Conservation (phyloP, 345 rosid species). For the Linum usitatissimum region DNA sequence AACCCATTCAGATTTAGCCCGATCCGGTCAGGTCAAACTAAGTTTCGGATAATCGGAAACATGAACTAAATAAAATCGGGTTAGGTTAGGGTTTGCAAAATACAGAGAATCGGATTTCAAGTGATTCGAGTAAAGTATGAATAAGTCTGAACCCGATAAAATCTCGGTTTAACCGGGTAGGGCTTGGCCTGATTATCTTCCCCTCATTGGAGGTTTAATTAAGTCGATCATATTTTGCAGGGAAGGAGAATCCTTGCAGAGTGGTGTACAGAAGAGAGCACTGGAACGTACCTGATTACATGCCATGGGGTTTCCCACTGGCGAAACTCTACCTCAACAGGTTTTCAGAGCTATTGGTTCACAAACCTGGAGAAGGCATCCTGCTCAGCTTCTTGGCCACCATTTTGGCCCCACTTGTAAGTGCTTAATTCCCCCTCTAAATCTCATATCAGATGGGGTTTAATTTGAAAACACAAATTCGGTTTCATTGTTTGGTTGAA, state of each 20-base stretch:
- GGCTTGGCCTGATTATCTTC: too few relatives aligned
- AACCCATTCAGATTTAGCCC: too few relatives aligned
- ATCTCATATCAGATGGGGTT: neutral
- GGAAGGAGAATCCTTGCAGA: constrained; percentile 26
- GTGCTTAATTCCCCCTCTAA: neutral
- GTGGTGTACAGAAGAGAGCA: constrained; percentile 29
- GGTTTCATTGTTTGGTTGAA: neutral
- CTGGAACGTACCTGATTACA: constrained; percentile 33
- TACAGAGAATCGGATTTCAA: too few relatives aligned
- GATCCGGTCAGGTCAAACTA: too few relatives aligned
- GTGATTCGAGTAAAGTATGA: too few relatives aligned
- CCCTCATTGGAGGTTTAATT: too few relatives aligned
- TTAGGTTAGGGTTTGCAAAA: too few relatives aligned
- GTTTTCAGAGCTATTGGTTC: constrained; percentile 37
- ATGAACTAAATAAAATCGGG: too few relatives aligned
- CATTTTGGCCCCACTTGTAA: constrained; percentile 33
- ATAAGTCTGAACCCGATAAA: too few relatives aligned
- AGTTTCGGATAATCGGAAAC: too few relatives aligned
- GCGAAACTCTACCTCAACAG: constrained; percentile 28
- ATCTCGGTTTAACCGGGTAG: too few relatives aligned
- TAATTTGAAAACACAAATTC: neutral
- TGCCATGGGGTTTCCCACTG: constrained; percentile 37
- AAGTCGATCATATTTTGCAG: too few relatives aligned
- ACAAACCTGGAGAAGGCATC: constrained; percentile 41
- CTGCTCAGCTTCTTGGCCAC: constrained; percentile 24